A percentile compares a stretch with the other conserved stretches of the same genome.
These are phyloP conservation scores for Madurella mycetomatis DNA, from an alignment of 2,329 filamentous ascomycete genomes.

Conservation along the genomic window DNA sequence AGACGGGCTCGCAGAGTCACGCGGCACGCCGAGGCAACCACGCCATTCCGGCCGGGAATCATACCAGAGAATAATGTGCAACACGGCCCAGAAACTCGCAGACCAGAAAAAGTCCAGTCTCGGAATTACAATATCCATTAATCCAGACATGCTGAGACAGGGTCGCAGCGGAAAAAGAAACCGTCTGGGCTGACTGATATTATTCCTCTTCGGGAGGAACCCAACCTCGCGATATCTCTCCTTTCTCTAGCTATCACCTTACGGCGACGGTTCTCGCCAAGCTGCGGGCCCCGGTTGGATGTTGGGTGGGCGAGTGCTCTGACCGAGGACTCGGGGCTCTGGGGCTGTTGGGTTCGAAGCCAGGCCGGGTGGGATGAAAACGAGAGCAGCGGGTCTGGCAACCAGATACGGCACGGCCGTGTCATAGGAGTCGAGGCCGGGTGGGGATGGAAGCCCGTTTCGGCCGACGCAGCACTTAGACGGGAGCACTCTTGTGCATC, in stretches of 20 bases:
- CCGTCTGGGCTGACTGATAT: background rate
- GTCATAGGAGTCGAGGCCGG: constrained; percentile 11
- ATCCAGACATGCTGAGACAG: constrained; percentile 21
- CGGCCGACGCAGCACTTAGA: background rate
- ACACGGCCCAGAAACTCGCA: constrained; percentile 43
- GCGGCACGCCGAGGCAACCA: background rate
- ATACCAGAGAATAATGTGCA: constrained; percentile 43
- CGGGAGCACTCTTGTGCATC: constrained; percentile 7
- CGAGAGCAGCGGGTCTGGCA: constrained; percentile 12
- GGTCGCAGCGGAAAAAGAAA: background rate
- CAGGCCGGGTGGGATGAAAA: constrained; percentile 14
- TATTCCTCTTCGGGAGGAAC: background rate
- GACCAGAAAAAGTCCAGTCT: constrained; percentile 38
- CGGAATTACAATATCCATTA: constrained; percentile 27
- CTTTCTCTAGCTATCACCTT: background rate
- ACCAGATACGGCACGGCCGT: constrained; percentile 19
- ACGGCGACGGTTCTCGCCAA: constrained; percentile 1
- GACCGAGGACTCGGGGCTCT: background rate
- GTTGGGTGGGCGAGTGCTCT: background rate
- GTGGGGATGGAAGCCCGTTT: constrained; percentile 5
- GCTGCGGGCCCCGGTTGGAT: background rate
- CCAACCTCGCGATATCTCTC: background rate
- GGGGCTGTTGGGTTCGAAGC: background rate
- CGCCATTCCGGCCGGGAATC: constrained; percentile 1
- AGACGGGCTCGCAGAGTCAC: background rate